phyloP scores from a whole-genome alignment of 2,329 filamentous ascomycete species.

The Neoscytalidium dimidiatum region DNA sequence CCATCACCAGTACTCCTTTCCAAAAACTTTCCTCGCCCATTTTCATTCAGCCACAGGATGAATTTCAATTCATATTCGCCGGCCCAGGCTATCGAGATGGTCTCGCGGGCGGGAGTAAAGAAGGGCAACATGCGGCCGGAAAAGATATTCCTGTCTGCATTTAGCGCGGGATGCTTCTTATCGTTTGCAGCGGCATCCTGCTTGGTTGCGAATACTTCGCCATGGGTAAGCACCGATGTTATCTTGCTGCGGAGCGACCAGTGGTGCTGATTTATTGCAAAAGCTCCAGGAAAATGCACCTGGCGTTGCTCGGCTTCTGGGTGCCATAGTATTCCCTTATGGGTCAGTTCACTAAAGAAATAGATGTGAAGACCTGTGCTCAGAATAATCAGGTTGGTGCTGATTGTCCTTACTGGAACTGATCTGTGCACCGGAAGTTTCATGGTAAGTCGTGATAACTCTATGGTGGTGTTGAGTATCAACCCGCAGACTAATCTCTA shows the following conservation, averaged over 20 bases:
- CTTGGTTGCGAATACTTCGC: constrained; percentile 17
- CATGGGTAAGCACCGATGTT: constrained; percentile 15
- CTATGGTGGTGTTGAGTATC: not conserved
- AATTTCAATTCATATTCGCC: constrained; percentile 46
- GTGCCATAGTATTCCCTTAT: constrained; percentile 17
- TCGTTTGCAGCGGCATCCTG: constrained; percentile 42
- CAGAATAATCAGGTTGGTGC: constrained; percentile 23
- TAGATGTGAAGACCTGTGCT: not conserved
- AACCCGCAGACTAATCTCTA: not conserved
- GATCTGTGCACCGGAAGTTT: constrained; percentile 19
- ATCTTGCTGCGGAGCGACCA: no score
- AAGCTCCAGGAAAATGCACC: constrained; percentile 19
- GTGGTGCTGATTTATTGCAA: not conserved
- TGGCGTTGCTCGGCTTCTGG: constrained; percentile 12
- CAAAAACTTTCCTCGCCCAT: not conserved
- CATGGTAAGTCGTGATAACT: constrained; percentile 1
- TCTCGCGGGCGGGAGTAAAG: constrained; percentile 50
- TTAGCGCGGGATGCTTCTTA: constrained; percentile 55
- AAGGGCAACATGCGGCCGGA: constrained; percentile 57
- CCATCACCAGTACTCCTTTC: not conserved
- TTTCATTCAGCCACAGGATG: not conserved
- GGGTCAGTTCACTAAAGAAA: not conserved
- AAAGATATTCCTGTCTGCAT: constrained; percentile 55
- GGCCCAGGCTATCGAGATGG: constrained; percentile 53
- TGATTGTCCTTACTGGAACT: constrained; percentile 11